phyloP scores from a whole-genome alignment of 345 rosid genomes.

The Passiflora organensis region DNA sequence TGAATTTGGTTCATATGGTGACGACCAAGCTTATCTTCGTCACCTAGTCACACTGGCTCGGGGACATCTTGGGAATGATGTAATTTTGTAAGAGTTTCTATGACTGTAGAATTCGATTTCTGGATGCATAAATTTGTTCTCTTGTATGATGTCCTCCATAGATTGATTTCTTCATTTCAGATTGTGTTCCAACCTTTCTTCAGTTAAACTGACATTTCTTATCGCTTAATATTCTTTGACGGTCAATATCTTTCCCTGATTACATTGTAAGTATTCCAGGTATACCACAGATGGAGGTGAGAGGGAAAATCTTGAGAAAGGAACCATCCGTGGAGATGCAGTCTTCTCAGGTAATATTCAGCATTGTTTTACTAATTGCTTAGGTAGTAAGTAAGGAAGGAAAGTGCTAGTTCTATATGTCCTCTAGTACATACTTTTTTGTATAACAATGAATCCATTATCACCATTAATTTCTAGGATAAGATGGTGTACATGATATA shows the following conservation, averaged over 20 bases:
- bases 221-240: no score
- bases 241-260: no score
- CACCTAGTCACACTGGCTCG: constrained; percentile 60
- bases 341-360: constrained; percentile 64
- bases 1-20: constrained; percentile 94
- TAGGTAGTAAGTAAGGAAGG: not conserved
- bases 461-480: no score
- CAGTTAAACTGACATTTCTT: no score
- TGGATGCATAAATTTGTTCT: no score
- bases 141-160: no score
- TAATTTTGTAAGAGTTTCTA: constrained; percentile 56
- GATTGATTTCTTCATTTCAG: no score
- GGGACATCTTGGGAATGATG: constrained; percentile 50
- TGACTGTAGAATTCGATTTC: no score
- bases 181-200: no score
- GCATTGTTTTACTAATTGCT: not conserved
- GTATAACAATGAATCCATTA: no score
- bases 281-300: constrained; percentile 95
- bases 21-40: constrained; percentile 75
- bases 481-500: not conserved
- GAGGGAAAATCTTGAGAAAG: constrained; percentile 64
- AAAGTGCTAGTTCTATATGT: not conserved
- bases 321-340: constrained; percentile 53
- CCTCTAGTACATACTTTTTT: no score
- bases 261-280: constrained; percentile 26